Evolutionary conservation across 805 yeast species (phyloP).

Genomic region (Ogataea glucozyma): DNA sequence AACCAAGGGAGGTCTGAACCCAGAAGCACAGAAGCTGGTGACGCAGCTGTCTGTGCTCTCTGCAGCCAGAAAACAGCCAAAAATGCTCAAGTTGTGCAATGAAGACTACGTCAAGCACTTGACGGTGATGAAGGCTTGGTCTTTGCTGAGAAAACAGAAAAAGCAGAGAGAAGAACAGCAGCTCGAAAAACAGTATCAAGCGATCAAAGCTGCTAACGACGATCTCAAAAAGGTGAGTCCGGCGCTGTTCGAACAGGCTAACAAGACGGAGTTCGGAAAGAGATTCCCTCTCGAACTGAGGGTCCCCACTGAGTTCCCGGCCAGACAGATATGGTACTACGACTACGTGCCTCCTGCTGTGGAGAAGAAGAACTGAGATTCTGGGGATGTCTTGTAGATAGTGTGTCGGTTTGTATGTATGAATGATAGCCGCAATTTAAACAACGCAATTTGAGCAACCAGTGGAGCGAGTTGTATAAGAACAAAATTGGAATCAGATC

Average conservation of each 20-base stretch:
- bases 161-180: slow-evolving; percentile 43
- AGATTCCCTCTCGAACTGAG: slow-evolving; percentile 83
- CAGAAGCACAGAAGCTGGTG: slow-evolving; percentile 33
- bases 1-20: slow-evolving; percentile 32
- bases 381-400: slow-evolving; percentile 4
- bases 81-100: slow-evolving; percentile 65
- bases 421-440: slow-evolving; percentile 1
- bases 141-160: slow-evolving; percentile 54
- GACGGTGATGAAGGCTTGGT: slow-evolving; percentile 84
- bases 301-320: slow-evolving; percentile 88
- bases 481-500: too few species aligned
- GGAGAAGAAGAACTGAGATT: slow-evolving; percentile 12
- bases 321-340: slow-evolving; percentile 76
- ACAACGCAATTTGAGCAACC: too few species aligned
- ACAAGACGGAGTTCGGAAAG: slow-evolving; percentile 50
- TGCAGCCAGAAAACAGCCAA: slow-evolving; percentile 87
- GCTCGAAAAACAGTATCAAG: slow-evolving; percentile 60
- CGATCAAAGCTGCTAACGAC: slow-evolving; percentile 71
- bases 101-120: slow-evolving; percentile 88
- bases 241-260: slow-evolving; percentile 63
- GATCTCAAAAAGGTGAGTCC: slow-evolving; percentile 56
- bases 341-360: slow-evolving; percentile 41
- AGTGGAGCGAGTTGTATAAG: too few species aligned
- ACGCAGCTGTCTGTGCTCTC: slow-evolving; percentile 77
- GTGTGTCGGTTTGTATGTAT: slow-evolving; percentile 3